Base-by-base conservation (phyloP, 208 protist species). In the Acanthamoeba lenticulata region DNA sequence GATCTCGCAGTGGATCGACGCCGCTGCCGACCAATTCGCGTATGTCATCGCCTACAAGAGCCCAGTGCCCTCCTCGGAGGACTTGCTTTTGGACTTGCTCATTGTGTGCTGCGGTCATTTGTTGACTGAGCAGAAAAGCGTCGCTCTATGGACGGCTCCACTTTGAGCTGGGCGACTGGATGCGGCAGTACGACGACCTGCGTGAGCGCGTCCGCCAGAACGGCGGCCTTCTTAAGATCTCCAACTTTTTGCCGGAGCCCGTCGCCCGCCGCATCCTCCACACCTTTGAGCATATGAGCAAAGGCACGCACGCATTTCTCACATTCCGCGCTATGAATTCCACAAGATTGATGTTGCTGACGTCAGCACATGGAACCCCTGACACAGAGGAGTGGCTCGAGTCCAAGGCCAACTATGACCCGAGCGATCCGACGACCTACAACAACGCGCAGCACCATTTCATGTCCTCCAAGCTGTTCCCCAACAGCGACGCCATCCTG, bases 191-290 rank as follows among this genome's bases (percentile, higher is more conserved):
- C 65, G 65, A 74, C n/a, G 65, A 74, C 29, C 65, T 74, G 65
- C n/a, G 65, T 15, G 65, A 74, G 9, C 65, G 65, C 29, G 65
- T 74, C 6, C 29, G 38, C 65, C 24, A 74, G 65, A 74, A 74
- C 19, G 65, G 65, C 6, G 65, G 77, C 13, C 77, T 86, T 3
- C 42, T 86, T 29, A 86, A 86, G 45, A 86, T 86, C 38, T 86
- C 77, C 42, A 86, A 86, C 40, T 86, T 86, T 38, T 29, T 86
- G 77, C 77, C 77, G n/a, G 77, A 86, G 38, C 42, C 45, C 32
- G 77, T 86, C 15, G 77, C 77, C 13, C 45, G 42, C 15, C 19
- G 45, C n/a, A 57, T 86, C 11, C 77, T 86, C n/a, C 42, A 86
- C 65, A 74, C 65, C 29, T 74, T 74, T 40, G 65, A 74, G 36